Evolutionary conservation across 768 basidiomycete genomes (phyloP).

Genomic region (Clathrus columnatus): DNA sequence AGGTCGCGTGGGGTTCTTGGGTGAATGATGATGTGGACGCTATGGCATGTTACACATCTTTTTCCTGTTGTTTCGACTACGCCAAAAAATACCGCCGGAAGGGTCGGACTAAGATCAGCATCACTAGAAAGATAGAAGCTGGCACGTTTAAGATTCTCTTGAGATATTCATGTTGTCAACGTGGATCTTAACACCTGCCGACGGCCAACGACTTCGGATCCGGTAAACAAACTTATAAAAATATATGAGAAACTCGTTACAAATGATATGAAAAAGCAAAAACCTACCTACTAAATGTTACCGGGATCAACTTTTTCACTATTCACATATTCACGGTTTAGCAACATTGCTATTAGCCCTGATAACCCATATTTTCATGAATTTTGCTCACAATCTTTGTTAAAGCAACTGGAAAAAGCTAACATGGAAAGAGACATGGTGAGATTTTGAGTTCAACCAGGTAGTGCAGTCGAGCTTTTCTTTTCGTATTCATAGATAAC

Average conservation of each 20-base stretch:
- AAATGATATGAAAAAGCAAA: neutral
- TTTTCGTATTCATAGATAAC: constrained; percentile 39
- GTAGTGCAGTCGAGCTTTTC: constrained; percentile 71
- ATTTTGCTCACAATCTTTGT: constrained; percentile 77
- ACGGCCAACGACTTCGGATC: constrained; percentile 81
- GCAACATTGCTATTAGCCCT: constrained; percentile 74
- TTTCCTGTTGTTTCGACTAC: constrained; percentile 75
- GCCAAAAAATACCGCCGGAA: constrained; percentile 88
- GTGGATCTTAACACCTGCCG: constrained; percentile 71
- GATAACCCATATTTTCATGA: constrained; percentile 70
- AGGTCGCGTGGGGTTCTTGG: constrained; percentile 61
- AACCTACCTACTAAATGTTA: constrained; percentile 23
- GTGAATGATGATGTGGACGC: constrained; percentile 73
- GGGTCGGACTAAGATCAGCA: constrained; percentile 83
- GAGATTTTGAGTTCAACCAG: constrained; percentile 94
- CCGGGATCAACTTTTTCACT: constrained; percentile 71
- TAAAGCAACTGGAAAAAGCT: constrained; percentile 81
- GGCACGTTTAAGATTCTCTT: too few relatives aligned
- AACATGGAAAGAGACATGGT: constrained; percentile 81
- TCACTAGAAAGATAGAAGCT: constrained; percentile 90
- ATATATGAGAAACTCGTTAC: neutral
- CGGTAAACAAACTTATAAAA: constrained; percentile 81
- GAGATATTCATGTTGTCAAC: constrained; percentile 63
- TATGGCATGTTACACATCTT: constrained; percentile 81
- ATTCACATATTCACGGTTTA: constrained; percentile 75